phyloP scores from a whole-genome alignment of 2,329 filamentous ascomycete species.

The Neonectria hederae region DNA sequence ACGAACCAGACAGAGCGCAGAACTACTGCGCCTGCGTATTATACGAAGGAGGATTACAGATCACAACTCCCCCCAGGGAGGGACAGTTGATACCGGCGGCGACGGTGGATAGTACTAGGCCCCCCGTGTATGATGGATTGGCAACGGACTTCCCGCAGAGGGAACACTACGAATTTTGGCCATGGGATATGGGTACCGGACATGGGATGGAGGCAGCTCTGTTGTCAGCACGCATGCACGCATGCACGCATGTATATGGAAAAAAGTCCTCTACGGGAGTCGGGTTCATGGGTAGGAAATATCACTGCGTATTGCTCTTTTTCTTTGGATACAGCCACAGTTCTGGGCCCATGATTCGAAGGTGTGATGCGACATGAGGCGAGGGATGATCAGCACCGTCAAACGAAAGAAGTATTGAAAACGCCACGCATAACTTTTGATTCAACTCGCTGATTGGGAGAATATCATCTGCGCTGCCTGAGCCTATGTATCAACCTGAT shows the following conservation, averaged over 20 bases:
- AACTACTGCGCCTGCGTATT: not conserved
- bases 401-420: not conserved
- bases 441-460: not conserved
- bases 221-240: conserved; percentile 34
- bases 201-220: conserved; percentile 27
- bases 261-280: conserved; percentile 39
- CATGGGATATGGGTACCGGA: conserved; percentile 10
- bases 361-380: not conserved
- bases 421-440: not conserved
- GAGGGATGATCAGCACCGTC: not conserved
- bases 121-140: conserved; percentile 35
- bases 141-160: conserved; percentile 13
- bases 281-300: conserved; percentile 42
- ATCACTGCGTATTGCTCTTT: conserved; percentile 38
- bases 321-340: conserved; percentile 21
- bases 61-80: not conserved
- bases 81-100: not conserved
- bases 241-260: conserved; percentile 41
- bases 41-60: conserved; percentile 2
- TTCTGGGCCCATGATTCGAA: not conserved
- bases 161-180: conserved; percentile 8
- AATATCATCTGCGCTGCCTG: not conserved
- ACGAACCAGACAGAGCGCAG: conserved; percentile 8
- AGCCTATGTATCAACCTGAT: not conserved
- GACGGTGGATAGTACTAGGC: conserved; percentile 4